Evolutionary conservation across 768 basidiomycete genomes (phyloP).

Genomic region (Termitomyces sp.): DNA sequence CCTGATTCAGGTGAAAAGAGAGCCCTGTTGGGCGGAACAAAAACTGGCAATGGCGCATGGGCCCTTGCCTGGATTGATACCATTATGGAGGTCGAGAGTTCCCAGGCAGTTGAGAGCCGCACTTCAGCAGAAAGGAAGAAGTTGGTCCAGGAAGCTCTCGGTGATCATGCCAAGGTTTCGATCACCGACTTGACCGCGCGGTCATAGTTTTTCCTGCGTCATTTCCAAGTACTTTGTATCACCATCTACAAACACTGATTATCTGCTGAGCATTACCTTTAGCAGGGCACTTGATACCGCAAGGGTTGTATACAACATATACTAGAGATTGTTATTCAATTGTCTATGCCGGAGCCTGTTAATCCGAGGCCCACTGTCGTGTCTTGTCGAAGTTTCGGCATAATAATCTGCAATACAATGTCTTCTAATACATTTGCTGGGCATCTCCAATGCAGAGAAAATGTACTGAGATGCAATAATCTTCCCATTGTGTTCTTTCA

Average conservation of each 20-base stretch:
- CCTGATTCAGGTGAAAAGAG: conserved; percentile 36
- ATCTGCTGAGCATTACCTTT: background rate
- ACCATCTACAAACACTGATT: background rate
- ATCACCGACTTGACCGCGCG: background rate
- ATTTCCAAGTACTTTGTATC: background rate
- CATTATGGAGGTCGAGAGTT: conserved; percentile 29
- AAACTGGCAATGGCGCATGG: conserved; percentile 78
- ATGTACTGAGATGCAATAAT: too few relatives aligned
- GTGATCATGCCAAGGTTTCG: background rate
- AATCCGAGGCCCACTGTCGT: background rate
- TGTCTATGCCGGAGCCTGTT: background rate
- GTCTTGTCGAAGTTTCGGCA: too few relatives aligned
- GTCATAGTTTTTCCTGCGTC: background rate
- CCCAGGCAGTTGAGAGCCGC: background rate
- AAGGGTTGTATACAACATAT: background rate
- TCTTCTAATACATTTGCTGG: too few relatives aligned
- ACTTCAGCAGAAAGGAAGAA: background rate
- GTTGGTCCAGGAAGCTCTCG: background rate
- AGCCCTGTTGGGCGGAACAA: conserved; percentile 61
- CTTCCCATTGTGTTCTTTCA: too few relatives aligned
- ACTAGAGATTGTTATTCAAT: background rate
- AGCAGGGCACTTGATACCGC: background rate
- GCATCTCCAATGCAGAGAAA: too few relatives aligned
- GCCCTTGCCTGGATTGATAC: conserved; percentile 75
- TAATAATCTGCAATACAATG: too few relatives aligned